These are phyloP conservation scores for Leishmania amazonensis DNA, from an alignment of 208 protist genomes.

Conservation along the genomic window DNA sequence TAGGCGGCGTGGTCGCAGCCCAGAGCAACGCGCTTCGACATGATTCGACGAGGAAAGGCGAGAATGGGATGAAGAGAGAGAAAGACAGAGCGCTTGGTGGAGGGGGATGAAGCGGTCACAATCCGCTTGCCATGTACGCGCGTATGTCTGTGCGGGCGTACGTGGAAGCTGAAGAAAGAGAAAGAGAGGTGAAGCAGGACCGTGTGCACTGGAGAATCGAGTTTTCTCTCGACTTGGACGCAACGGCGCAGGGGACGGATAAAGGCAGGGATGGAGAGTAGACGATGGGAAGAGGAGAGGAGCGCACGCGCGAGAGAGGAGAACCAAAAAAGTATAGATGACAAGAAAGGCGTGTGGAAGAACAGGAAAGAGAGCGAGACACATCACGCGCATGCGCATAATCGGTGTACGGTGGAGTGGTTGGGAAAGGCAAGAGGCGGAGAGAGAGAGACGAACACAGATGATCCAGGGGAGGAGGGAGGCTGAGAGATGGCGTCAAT, in stretches of 20 bases:
- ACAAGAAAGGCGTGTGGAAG: not conserved
- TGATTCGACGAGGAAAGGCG: constrained; percentile 2
- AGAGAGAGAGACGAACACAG: not conserved
- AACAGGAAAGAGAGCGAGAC: not conserved
- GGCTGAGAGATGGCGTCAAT: not conserved
- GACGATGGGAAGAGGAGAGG: not conserved
- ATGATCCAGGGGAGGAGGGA: not conserved
- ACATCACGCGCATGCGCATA: constrained; percentile 3
- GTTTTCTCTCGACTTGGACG: not conserved
- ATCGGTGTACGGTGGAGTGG: not conserved
- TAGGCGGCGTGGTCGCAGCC: constrained; percentile 90
- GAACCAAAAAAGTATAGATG: not conserved
- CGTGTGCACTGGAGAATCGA: not conserved
- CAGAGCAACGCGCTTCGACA: constrained; percentile 81
- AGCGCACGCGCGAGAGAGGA: not conserved
- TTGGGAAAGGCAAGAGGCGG: not conserved
- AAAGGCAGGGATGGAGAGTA: not conserved
- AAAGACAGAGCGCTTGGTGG: not conserved
- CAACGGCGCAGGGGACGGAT: not conserved
- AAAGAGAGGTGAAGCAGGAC: not conserved
- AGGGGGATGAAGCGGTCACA: not conserved
- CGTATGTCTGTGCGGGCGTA: not conserved
- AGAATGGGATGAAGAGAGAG: not conserved
- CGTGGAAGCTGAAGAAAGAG: not conserved
- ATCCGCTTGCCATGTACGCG: not conserved